phyloP scores from a whole-genome alignment of 2,329 filamentous ascomycete species.

The Neospermospora avenae region DNA sequence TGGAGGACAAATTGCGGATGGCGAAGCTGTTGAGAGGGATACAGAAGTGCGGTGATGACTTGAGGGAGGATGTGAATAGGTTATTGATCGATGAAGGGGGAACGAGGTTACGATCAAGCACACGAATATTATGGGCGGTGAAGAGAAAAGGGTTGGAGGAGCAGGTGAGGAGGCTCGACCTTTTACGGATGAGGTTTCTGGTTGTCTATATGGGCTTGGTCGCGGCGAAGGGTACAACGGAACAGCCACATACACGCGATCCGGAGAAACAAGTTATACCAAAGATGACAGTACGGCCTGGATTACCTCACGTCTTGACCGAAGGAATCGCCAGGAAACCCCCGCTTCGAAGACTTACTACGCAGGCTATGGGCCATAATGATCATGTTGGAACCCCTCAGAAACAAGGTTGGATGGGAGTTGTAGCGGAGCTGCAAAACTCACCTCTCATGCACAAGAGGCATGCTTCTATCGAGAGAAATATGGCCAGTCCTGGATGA shows the following conservation, averaged over 20 bases:
- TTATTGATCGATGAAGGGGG: conserved; percentile 48
- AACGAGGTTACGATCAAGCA: conserved; percentile 43
- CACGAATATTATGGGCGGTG: conserved; percentile 56
- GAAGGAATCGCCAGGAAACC: conserved; percentile 34
- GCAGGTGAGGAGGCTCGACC: conserved; percentile 54
- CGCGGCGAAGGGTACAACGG: conserved; percentile 36
- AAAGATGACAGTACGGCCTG: conserved; percentile 24
- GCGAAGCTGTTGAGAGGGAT: conserved; percentile 58
- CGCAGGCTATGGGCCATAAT: conserved; percentile 51
- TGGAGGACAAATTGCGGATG: conserved; percentile 62
- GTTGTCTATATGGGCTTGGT: conserved; percentile 63
- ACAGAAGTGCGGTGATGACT: conserved; percentile 55
- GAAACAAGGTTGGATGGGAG: conserved; percentile 58
- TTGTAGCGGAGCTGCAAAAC: conserved; percentile 59
- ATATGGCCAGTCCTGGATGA: conserved; percentile 42
- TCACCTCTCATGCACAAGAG: conserved; percentile 59
- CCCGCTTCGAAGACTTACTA: conserved; percentile 51
- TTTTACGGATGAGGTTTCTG: conserved; percentile 62
- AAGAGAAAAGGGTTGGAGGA: conserved; percentile 54
- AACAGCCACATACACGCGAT: conserved; percentile 18
- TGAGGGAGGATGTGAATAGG: conserved; percentile 56
- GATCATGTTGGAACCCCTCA: conserved; percentile 47
- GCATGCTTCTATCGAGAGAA: conserved; percentile 58
- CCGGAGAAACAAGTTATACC: conserved; percentile 28
- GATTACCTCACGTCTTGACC: conserved; percentile 26